These are phyloP conservation scores for Raddia distichophylla DNA, from an alignment of 176 grass and related monocot species.

Conservation along the genomic window DNA sequence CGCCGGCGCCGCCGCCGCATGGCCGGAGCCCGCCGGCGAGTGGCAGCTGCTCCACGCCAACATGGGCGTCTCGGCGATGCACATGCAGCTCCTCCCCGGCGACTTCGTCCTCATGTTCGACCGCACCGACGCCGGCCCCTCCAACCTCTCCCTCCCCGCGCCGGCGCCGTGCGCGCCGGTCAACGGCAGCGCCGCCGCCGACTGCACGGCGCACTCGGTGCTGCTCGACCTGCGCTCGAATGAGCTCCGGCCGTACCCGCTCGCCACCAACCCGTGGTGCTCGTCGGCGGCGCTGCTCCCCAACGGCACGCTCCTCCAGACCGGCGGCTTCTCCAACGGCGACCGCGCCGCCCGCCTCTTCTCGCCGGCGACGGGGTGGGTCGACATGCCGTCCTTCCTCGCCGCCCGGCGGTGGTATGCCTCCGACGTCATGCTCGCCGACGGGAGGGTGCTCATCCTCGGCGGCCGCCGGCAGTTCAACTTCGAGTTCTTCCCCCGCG, in stretches of 20 bases:
- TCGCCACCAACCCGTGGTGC: conserved; percentile 84
- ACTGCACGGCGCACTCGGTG: conserved; percentile 84
- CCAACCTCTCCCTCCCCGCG: conserved; percentile 66
- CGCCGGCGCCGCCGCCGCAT: background rate
- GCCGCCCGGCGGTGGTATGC: conserved; percentile 69
- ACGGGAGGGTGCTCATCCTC: conserved; percentile 70
- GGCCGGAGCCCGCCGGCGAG: conserved; percentile 49
- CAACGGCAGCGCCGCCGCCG: conserved; percentile 1
- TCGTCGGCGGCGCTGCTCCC: conserved; percentile 77
- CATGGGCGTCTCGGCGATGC: conserved; percentile 89
- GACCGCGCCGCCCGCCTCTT: conserved; percentile 73
- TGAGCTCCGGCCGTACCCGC: conserved; percentile 53
- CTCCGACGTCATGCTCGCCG: conserved; percentile 65
- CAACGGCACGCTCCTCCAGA: conserved; percentile 81
- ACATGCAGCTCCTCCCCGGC: conserved; percentile 83
- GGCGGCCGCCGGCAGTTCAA: conserved; percentile 74
- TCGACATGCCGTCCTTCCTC: conserved; percentile 49
- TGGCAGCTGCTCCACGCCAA: conserved; percentile 74
- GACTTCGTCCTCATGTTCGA: conserved; percentile 82
- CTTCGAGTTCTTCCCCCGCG: conserved; percentile 74
- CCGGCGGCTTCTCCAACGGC: conserved; percentile 74
- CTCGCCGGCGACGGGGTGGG: conserved; percentile 61
- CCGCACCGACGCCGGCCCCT: conserved; percentile 66
- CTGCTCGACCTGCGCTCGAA: conserved; percentile 53
- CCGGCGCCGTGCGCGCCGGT: background rate